Percentiles rank a stretch among this genome's conserved stretches.
Conservation (phyloP, 1,284 basidiomycete genomes). For the Trichosporon sp. region DNA sequence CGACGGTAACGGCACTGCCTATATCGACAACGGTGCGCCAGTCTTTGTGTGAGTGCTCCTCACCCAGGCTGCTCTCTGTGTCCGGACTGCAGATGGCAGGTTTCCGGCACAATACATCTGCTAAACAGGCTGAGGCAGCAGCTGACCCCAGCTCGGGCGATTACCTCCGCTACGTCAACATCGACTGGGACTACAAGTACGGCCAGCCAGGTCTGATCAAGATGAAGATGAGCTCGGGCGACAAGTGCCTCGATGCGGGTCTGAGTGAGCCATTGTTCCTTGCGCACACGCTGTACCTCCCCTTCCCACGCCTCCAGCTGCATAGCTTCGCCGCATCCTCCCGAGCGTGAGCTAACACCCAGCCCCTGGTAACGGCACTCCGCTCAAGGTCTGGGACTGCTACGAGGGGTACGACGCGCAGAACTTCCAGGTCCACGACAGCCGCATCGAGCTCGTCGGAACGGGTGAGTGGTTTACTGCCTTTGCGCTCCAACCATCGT, state of each 20-base stretch:
- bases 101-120: too few species aligned
- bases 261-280: not conserved
- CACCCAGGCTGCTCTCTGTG: not conserved
- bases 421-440: not conserved
- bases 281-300: too few species aligned
- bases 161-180: slow-evolving; percentile 21
- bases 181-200: not conserved
- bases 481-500: not conserved
- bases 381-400: slow-evolving; percentile 39
- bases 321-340: too few species aligned
- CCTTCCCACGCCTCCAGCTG: too few species aligned
- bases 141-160: slow-evolving; percentile 9
- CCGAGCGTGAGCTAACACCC: not conserved
- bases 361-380: slow-evolving; percentile 26
- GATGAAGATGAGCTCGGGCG: not conserved
- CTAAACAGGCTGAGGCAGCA: not conserved
- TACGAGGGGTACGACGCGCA: slow-evolving; percentile 5
- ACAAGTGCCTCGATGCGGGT: slow-evolving; percentile 19
- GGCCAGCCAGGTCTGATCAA: not conserved
- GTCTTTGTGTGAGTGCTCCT: slow-evolving; percentile 6
- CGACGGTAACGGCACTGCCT: not conserved
- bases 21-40: slow-evolving; percentile 10
- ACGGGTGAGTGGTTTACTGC: not conserved
- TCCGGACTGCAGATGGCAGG: too few species aligned
- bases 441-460: slow-evolving; percentile 13